These are phyloP conservation scores for Alternaria sp. DNA, from an alignment of 2,329 filamentous ascomycete genomes.

Conservation along the genomic window DNA sequence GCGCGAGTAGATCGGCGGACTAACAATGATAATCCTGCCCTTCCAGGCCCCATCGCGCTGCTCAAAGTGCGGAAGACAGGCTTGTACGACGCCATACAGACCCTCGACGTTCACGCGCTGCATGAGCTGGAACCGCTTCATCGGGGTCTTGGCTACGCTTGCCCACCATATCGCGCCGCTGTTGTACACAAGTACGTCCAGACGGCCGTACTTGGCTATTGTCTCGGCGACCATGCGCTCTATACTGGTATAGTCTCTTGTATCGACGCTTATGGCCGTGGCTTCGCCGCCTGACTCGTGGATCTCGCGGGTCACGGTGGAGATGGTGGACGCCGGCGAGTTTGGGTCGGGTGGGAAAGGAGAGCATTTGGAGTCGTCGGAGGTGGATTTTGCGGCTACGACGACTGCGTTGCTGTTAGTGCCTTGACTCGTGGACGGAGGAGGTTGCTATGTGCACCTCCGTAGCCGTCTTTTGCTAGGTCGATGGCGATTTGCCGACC, in stretches of 20 bases:
- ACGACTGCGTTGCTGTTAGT: slow-evolving; percentile 64
- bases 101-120: slow-evolving; percentile 65
- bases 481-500: slow-evolving; percentile 81
- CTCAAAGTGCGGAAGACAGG: slow-evolving; percentile 69
- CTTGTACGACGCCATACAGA: slow-evolving; percentile 74
- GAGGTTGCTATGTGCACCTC: slow-evolving; percentile 57
- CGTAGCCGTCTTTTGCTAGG: slow-evolving; percentile 72
- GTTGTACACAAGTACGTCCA: slow-evolving; percentile 83
- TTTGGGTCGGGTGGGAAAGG: slow-evolving; percentile 80
- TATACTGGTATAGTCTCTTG: slow-evolving; percentile 68
- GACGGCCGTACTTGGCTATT: slow-evolving; percentile 62
- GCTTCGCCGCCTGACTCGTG: slow-evolving; percentile 67
- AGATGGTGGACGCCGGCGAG: slow-evolving; percentile 76
- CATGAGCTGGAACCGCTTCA: slow-evolving; percentile 73
- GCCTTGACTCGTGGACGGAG: not conserved
- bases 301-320: slow-evolving; percentile 79
- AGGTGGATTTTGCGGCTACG: slow-evolving; percentile 77
- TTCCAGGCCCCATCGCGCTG: slow-evolving; percentile 57
- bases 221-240: slow-evolving; percentile 65
- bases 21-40: slow-evolving; percentile 77
- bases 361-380: slow-evolving; percentile 61
- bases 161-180: slow-evolving; percentile 87
- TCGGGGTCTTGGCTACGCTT: slow-evolving; percentile 72
- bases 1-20: slow-evolving; percentile 82
- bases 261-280: slow-evolving; percentile 72